phyloP scores from a whole-genome alignment of 192 early-diverging fungal species.

The Paraglomus brasilianum region DNA sequence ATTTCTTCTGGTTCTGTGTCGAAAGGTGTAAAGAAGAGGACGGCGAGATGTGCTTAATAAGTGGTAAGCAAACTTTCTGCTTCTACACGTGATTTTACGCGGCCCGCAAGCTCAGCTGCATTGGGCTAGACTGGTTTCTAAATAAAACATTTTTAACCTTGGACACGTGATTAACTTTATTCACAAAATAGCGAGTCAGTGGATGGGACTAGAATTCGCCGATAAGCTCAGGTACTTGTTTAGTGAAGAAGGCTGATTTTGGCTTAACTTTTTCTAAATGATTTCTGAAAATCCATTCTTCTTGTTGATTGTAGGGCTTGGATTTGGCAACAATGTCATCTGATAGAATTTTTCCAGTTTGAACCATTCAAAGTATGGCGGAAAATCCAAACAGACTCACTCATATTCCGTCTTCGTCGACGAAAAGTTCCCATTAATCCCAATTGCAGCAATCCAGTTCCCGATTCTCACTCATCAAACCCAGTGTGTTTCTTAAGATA shows the following conservation, averaged over 20 bases:
- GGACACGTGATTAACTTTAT: neutral
- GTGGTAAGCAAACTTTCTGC: conserved; percentile 34
- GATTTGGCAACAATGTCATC: conserved; percentile 51
- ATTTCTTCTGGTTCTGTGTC: conserved; percentile 59
- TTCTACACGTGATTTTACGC: no score
- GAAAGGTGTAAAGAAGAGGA: conserved; percentile 44
- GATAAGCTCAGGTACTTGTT: conserved; percentile 45
- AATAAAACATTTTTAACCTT: no score
- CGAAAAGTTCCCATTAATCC: conserved; percentile 24
- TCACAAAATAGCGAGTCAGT: conserved; percentile 48
- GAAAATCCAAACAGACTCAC: conserved; percentile 60
- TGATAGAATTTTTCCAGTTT: conserved; percentile 56
- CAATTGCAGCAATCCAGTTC: neutral
- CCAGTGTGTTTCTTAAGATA: conserved; percentile 43
- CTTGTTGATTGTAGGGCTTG: conserved; percentile 40
- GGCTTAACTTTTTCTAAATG: neutral
- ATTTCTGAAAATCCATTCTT: neutral
- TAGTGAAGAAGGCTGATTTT: neutral
- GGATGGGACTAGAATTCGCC: conserved; percentile 59
- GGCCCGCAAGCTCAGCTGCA: no score
- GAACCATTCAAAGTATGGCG: conserved; percentile 61
- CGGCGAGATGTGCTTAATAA: conserved; percentile 56
- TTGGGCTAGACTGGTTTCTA: no score
- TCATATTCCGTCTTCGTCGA: conserved; percentile 53
- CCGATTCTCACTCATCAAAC: conserved; percentile 13